A percentile compares a stretch with the other conserved stretches of the same genome.
Evolutionary conservation across 768 basidiomycete genomes (phyloP).

Genomic region (Lactarius pseudohatsudake): DNA sequence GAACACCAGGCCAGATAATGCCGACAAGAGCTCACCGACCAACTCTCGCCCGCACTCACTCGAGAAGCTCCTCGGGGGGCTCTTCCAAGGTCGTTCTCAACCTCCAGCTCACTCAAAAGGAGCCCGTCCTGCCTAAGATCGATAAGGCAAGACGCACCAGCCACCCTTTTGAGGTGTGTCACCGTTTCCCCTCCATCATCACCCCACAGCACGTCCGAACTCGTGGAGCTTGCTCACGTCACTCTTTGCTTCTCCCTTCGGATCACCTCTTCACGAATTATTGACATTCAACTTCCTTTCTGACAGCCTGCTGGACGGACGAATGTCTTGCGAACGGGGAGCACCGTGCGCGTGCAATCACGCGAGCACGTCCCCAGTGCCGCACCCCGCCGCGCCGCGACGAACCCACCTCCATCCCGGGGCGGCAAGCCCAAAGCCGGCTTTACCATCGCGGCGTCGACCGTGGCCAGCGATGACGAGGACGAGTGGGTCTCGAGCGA

Average conservation of each 20-base stretch:
- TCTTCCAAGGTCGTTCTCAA: conserved; percentile 57
- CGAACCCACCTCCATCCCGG: conserved; percentile 9
- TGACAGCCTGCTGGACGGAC: conserved; percentile 17
- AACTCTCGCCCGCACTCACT: conserved; percentile 56
- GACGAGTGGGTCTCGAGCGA: conserved; percentile 81
- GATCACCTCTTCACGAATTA: background rate
- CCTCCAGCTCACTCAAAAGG: conserved; percentile 70
- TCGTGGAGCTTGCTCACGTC: background rate
- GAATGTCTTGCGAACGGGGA: conserved; percentile 20
- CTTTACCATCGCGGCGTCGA: conserved; percentile 57
- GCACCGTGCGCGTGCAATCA: conserved; percentile 24
- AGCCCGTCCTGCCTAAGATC: conserved; percentile 43
- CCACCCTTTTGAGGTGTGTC: conserved; percentile 46
- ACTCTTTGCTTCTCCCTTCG: background rate
- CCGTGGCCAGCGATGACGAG: conserved; percentile 51
- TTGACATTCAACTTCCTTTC: background rate
- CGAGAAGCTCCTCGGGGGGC: conserved; percentile 56
- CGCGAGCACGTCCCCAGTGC: conserved; percentile 26
- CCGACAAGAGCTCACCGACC: conserved; percentile 52
- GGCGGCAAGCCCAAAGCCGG: conserved; percentile 45
- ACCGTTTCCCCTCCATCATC: conserved; percentile 15
- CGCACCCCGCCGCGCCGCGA: conserved; percentile 14
- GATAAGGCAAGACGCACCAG: conserved; percentile 55
- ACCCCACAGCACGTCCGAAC: conserved; percentile 6
- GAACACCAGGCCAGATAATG: conserved; percentile 35